Base-by-base conservation (phyloP, 2,329 filamentous ascomycete genomes). In the Talaromyces sp. region DNA sequence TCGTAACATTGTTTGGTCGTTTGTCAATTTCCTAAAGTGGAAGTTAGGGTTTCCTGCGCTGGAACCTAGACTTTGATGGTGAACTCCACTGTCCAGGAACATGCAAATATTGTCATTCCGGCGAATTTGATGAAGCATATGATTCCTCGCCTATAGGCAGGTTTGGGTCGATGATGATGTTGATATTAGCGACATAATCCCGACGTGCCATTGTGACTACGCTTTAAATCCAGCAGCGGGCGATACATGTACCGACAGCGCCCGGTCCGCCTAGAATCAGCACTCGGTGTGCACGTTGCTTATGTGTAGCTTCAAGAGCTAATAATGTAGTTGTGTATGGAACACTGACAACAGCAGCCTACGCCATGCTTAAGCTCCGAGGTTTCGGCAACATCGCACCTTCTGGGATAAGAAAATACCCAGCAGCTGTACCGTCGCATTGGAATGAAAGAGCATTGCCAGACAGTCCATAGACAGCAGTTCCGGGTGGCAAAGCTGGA, bases 231-330 rank as follows among this genome's bases (percentile, higher is more conserved):
- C 68, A 69, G 27, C 67, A 66, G 22, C 59, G 59, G 2, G 70
- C 72, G 47, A 74, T 66, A 35, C 73, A 69, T 31, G 69, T 69
- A 3, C 74, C 74, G 13, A 76, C 74, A 31, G 69, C 67, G 2
- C 74, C 74, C 11, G 63, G 70, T 5, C 72, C 68, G 1, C 74
- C 73, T 2, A 74, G 67, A 0, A 75, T 70, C n/a, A 75, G 68
- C 2, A 76, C 72, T 2, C 62, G 66, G 27, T 76, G 73, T 33
- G 60, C 68, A 2, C 64, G 66, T 1, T 68, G 71, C 1, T 66
- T 69, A 10, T 64, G 57, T 9, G 71, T 70, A 33, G 70, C 62
- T 22, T 47, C 64, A 22, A 76, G 60, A 50, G 69, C 69, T 5
- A 73, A 54, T 24, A 67, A 57, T 6, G 73, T 74, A 1, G 68